Conservation (phyloP, 139 green algal genomes). For the Astrephomene gubernaculifera region DNA sequence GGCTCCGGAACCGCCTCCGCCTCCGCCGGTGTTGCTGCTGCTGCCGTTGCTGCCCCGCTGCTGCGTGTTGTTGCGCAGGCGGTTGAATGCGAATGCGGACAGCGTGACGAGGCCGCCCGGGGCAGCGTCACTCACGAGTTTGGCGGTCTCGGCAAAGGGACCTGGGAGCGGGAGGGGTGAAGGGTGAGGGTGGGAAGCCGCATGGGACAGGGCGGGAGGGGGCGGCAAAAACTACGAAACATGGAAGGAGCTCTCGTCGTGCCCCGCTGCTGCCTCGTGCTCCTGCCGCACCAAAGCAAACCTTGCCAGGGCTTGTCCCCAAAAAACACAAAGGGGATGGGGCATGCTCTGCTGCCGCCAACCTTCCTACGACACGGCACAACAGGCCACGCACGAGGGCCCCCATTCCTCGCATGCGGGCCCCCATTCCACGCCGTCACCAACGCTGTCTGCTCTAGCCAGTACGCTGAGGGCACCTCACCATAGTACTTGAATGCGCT, state of each 20-base stretch:
- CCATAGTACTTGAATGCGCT: conserved; percentile 47
- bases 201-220: background rate
- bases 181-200: background rate
- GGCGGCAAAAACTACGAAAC: too few relatives aligned
- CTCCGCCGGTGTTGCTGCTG: background rate
- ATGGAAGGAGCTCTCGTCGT: too few relatives aligned
- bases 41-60: background rate
- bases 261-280: background rate
- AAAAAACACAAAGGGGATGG: too few relatives aligned
- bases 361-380: too few relatives aligned
- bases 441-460: too few relatives aligned
- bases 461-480: too few relatives aligned
- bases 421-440: too few relatives aligned
- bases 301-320: too few relatives aligned
- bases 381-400: too few relatives aligned
- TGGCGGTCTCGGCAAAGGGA: background rate
- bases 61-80: background rate
- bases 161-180: background rate
- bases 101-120: background rate
- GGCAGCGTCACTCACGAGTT: background rate
- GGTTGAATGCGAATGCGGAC: background rate
- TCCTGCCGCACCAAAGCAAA: background rate
- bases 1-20: background rate
- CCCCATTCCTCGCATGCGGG: too few relatives aligned
- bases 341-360: too few relatives aligned